These are phyloP conservation scores for Claviceps maximensis DNA, from an alignment of 2,329 filamentous ascomycete species.

Conservation along the genomic window DNA sequence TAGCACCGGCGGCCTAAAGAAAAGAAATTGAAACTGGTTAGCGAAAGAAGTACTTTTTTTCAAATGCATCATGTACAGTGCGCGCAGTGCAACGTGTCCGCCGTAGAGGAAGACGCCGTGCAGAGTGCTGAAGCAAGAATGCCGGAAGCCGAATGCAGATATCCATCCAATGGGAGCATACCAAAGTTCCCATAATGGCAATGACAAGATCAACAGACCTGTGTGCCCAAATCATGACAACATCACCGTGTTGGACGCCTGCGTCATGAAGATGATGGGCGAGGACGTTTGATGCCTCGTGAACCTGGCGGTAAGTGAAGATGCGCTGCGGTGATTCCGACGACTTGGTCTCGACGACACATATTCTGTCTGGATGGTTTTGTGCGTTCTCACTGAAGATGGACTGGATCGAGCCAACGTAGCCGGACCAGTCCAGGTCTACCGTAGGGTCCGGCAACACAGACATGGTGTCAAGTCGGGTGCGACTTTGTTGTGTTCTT, in stretches of 20 bases:
- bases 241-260: conserved; percentile 66
- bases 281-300: conserved; percentile 68
- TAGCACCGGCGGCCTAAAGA: conserved; percentile 40
- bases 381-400: conserved; percentile 55
- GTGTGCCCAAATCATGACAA: conserved; percentile 87
- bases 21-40: conserved; percentile 18
- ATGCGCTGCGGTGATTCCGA: conserved; percentile 39
- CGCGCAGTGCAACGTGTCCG: too few relatives aligned
- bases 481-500: background rate
- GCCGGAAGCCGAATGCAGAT: background rate
- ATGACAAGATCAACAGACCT: conserved; percentile 52
- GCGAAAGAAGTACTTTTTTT: background rate
- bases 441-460: conserved; percentile 49
- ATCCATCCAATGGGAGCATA: background rate
- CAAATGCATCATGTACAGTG: too few relatives aligned
- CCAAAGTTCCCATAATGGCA: conserved; percentile 64
- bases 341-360: conserved; percentile 34
- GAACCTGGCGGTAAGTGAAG: conserved; percentile 79
- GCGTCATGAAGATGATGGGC: conserved; percentile 65
- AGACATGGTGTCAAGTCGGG: conserved; percentile 1
- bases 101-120: background rate
- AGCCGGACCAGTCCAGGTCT: conserved; percentile 55
- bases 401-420: conserved; percentile 52
- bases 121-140: background rate
- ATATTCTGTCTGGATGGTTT: conserved; percentile 47